Evolutionary conservation across 2,329 filamentous ascomycete genomes (phyloP), one percentile per base, ranked within the genome.

Genomic region (Colletotrichum scovillei): DNA sequence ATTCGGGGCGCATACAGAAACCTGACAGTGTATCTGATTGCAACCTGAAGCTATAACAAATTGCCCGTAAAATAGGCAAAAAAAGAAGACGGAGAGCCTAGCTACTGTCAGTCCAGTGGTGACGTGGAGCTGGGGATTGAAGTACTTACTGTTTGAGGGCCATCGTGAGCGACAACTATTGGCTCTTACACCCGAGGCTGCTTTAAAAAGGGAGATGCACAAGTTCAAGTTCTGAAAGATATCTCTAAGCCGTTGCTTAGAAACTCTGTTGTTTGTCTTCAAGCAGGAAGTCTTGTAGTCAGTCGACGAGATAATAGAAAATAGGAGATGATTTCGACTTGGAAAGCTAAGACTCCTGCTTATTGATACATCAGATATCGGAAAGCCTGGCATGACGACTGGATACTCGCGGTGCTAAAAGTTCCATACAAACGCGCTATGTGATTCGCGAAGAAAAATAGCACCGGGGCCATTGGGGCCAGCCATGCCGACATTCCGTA

Each of bases 1-100:
- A n/a, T 70, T 59, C 3, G 62, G 5, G 4, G 67, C 67, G 53
- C 67, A 70, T 11, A 70, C 67, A 8, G 67, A 56, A 8, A 70
- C 53, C n/a, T 53, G 28, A 9, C 67, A 70, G 22, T 59, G 42
- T 16, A 66, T 38, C 6, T 70, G 67, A 12, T 28, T 70, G 42
- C 67, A 70, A 16, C 55, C 67, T 12, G 67, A 58, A 3, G 38
- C 60, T 14, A 42, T 1, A 9, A 28, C 6, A 8, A 22, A 8
- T n/a, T 30, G 38, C 19, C 38, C 32, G 35, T 12, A 53, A 12
- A 52, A 22, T 22, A 70, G 16, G 5, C 28, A 53, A 12, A 66
- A 42, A 3, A 70, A 6, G 32, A 64, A 26, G 53, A 59, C 14
- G 6, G 28, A n/a, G 14, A 59, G 4, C 11, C 67, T 70, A 12